phyloP scores from a whole-genome alignment of 805 yeast species.

The Candida arabinofermentans region DNA sequence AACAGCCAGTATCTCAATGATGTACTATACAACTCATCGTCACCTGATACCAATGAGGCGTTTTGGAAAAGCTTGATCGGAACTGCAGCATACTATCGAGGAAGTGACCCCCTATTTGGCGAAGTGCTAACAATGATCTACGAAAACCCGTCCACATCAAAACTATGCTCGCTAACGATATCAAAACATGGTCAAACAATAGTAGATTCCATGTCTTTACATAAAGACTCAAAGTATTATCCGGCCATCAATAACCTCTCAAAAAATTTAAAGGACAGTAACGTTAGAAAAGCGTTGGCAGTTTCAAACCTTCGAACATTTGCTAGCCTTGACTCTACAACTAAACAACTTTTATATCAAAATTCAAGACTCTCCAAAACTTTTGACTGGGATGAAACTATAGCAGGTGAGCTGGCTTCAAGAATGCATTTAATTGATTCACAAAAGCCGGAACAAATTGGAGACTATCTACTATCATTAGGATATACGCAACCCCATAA shows the following conservation, averaged over 20 bases:
- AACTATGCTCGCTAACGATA: slow-evolving; percentile 50
- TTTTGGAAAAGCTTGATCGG: slow-evolving; percentile 43
- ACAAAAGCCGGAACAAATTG: slow-evolving; percentile 53
- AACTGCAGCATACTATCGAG: slow-evolving; percentile 49
- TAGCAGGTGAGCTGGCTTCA: slow-evolving; percentile 78
- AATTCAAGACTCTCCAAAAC: slow-evolving; percentile 18
- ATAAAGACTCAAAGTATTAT: slow-evolving; percentile 60
- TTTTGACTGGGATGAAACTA: slow-evolving; percentile 70
- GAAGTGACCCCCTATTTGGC: slow-evolving; percentile 44
- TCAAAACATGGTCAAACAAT: slow-evolving; percentile 66
- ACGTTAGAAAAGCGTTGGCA: slow-evolving; percentile 73
- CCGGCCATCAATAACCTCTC: slow-evolving; percentile 74
- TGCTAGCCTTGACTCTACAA: slow-evolving; percentile 44
- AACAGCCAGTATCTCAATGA: slow-evolving; percentile 17
- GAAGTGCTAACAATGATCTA: slow-evolving; percentile 48
- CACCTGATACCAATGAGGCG: slow-evolving; percentile 19
- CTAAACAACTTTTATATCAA: slow-evolving; percentile 12
- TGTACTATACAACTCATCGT: slow-evolving; percentile 4
- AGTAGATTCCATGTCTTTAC: slow-evolving; percentile 54
- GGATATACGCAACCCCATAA: slow-evolving; percentile 49
- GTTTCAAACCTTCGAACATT: slow-evolving; percentile 66
- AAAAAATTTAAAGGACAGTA: slow-evolving; percentile 44
- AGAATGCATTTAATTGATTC: slow-evolving; percentile 52
- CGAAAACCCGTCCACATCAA: slow-evolving; percentile 40
- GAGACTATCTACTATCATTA: slow-evolving; percentile 50